Evolutionary conservation across 192 early-diverging fungal species (phyloP), one percentile per base, ranked within the genome.

Genomic region (Backusella tarrabulga): DNA sequence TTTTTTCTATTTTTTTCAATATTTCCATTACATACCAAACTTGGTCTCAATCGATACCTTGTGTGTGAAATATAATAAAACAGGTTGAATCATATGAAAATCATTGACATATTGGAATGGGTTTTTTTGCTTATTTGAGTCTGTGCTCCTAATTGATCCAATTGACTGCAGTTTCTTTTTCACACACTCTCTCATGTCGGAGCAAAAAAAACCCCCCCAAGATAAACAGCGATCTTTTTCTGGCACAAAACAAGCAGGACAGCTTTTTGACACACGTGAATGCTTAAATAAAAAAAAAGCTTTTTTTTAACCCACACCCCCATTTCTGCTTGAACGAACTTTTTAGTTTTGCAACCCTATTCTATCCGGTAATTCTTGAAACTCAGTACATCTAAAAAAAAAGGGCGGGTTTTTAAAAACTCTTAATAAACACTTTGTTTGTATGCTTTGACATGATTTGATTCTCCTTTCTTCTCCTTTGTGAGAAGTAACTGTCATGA

Each of bases 61-160:
- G 21, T 60, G 56, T 60, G 56, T 60, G 56, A 56, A 56, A 56
- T 21, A 56, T 23, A 23, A 32, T 32, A 68, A 19, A 66, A 66
- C 35, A n/a, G 67, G 23, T 68, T 68, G 17, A 38, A 73, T 73
- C 72, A 73, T 50, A 73, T 73, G 72, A 73, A 73, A 73, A 73
- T 73, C 72, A 73, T 56, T 56, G 72, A 34, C 15, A 50, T 35
- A 35, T 26, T 68, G 67, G 67, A 68, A 35, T 35, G 29, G 19
- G 3, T 46, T 46, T 46, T 50, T 50, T 50, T 68, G 34, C 26
- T 67, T 34, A 67, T 67, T 56, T 67, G 50, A 29, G 72, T 74
- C 73, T 60, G 73, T 74, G 73, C 73, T 74, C 42, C 26, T 66
- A 40, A 38, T 70, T 70, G n/a, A 38, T 38, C 68, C 68, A 70